These are phyloP conservation scores for Colletotrichum sansevieriae DNA, from an alignment of 2,329 filamentous ascomycete species.

Conservation along the genomic window DNA sequence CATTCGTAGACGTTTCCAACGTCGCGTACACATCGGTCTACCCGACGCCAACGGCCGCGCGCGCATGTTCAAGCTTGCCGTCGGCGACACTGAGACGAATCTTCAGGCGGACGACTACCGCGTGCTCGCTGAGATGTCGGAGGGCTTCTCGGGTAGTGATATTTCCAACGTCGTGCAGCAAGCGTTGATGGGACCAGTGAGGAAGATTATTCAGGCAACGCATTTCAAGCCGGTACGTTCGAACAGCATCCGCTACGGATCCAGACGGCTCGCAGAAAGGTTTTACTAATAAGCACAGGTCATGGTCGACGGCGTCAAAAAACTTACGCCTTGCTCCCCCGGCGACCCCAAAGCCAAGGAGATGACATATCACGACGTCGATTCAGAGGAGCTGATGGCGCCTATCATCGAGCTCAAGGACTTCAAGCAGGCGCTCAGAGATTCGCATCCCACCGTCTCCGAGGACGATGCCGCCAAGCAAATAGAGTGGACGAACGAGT, in stretches of 20 bases:
- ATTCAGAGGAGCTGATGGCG: constrained; percentile 86
- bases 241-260: not conserved
- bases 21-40: constrained; percentile 93
- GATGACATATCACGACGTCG: constrained; percentile 93
- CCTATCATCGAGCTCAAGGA: constrained; percentile 90
- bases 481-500: constrained; percentile 94
- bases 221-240: constrained; percentile 92
- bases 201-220: constrained; percentile 96
- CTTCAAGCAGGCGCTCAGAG: constrained; percentile 92
- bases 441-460: constrained; percentile 90
- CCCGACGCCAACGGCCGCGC: constrained; percentile 89
- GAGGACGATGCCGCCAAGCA: constrained; percentile 86
- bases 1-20: constrained; percentile 95
- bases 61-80: constrained; percentile 93
- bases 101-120: constrained; percentile 83
- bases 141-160: constrained; percentile 96
- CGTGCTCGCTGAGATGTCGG: constrained; percentile 82
- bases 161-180: constrained; percentile 96
- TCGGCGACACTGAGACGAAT: constrained; percentile 93
- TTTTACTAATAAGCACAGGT: constrained; percentile 63
- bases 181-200: constrained; percentile 95
- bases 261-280: not conserved
- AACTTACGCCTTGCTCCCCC: constrained; percentile 91
- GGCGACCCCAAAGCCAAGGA: constrained; percentile 88
- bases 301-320: constrained; percentile 73